Evolutionary conservation across 2,329 filamentous ascomycete genomes (phyloP).

Genomic region (Xylaria hypoxylon): DNA sequence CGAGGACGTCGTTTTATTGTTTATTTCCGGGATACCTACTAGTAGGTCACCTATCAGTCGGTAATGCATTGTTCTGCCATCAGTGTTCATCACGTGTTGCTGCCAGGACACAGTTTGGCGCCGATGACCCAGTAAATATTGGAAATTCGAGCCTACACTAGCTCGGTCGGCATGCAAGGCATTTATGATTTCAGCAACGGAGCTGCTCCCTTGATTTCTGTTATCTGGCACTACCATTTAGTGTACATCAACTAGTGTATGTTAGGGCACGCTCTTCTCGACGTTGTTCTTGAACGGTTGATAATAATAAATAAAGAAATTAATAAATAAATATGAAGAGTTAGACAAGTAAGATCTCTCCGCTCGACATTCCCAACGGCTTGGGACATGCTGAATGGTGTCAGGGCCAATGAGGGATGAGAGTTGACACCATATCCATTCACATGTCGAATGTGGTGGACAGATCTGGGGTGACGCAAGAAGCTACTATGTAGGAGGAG

Average conservation of each 20-base stretch:
- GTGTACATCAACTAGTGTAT: not conserved
- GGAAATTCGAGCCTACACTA: not conserved
- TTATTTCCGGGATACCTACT: not conserved
- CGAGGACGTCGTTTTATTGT: not conserved
- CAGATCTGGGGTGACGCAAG: slow-evolving; percentile 31
- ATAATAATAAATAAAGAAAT: not conserved
- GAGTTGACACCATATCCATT: slow-evolving; percentile 14
- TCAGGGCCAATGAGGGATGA: slow-evolving; percentile 19
- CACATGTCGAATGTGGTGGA: slow-evolving; percentile 11
- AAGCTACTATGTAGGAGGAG: slow-evolving; percentile 8
- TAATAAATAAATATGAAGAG: not conserved
- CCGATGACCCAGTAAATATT: not conserved
- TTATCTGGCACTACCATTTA: slow-evolving; percentile 18
- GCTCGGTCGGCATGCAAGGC: slow-evolving; percentile 9
- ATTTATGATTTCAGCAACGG: slow-evolving; percentile 19
- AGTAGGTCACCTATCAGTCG: not conserved
- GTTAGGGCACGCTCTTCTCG: not conserved
- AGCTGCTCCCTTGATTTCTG: slow-evolving; percentile 24
- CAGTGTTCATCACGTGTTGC: not conserved
- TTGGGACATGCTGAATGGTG: slow-evolving; percentile 20
- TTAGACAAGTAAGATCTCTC: not conserved
- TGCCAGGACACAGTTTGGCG: not conserved
- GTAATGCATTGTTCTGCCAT: not conserved
- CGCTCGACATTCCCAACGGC: slow-evolving; percentile 22
- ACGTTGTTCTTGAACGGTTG: not conserved